Evolutionary conservation across 306 rosid species (phyloP).

Genomic region (Elaeagnus macrophylla): DNA sequence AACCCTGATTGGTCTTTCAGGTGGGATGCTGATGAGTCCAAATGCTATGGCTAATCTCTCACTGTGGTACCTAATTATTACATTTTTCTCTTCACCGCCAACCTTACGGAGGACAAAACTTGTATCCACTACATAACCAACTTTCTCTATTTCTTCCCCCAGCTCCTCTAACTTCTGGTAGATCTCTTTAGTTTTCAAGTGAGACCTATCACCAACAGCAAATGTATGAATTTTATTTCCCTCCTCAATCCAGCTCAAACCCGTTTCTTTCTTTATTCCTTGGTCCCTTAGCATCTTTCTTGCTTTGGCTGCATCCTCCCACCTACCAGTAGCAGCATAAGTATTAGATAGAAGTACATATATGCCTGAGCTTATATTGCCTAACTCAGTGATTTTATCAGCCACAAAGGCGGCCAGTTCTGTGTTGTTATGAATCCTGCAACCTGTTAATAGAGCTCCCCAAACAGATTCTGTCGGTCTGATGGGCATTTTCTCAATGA

Average conservation of each 20-base stretch:
- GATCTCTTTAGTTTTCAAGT: slow-evolving; percentile 45
- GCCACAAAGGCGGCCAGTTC: slow-evolving; percentile 72
- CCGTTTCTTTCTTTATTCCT: slow-evolving; percentile 75
- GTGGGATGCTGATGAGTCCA: slow-evolving; percentile 57
- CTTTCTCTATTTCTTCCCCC: slow-evolving; percentile 58
- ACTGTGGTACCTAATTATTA: slow-evolving; percentile 62
- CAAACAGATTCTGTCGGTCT: slow-evolving; percentile 69
- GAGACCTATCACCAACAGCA: slow-evolving; percentile 59
- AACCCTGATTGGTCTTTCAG: slow-evolving; percentile 62
- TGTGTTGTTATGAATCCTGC: slow-evolving; percentile 62
- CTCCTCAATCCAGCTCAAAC: slow-evolving; percentile 88
- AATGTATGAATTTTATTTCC: slow-evolving; percentile 74
- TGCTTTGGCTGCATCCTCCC: slow-evolving; percentile 78
- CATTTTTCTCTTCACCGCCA: slow-evolving; percentile 58
- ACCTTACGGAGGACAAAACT: slow-evolving; percentile 69
- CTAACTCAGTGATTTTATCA: slow-evolving; percentile 46
- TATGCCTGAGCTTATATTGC: slow-evolving; percentile 50
- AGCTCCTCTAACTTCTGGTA: slow-evolving; percentile 72
- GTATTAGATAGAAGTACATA: slow-evolving; percentile 68
- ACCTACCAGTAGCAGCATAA: slow-evolving; percentile 76
- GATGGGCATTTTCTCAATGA: slow-evolving; percentile 59
- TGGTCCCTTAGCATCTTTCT: slow-evolving; percentile 59
- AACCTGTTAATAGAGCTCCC: slow-evolving; percentile 85
- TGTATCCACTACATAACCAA: slow-evolving; percentile 86
- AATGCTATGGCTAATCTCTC: slow-evolving; percentile 85